Base-by-base conservation (phyloP, 768 basidiomycete species). In the Leccinum pellstonianum region DNA sequence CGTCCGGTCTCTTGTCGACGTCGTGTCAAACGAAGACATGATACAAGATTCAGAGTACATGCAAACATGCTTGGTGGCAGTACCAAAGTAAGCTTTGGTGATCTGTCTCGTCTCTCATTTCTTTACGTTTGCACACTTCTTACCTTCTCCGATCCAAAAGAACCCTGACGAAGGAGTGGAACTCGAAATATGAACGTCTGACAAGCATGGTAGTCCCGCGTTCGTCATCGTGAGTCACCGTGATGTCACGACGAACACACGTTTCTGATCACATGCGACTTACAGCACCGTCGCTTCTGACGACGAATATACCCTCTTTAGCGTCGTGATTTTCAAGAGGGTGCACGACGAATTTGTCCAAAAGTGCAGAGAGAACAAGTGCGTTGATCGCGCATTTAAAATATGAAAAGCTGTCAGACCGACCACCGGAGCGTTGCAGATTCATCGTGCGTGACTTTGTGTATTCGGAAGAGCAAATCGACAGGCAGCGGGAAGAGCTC, bases 361-460 rank as follows among this genome's bases (percentile, higher is more conserved):
- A 76, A 95, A 91, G 71, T 96, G 93, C 70, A 81, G 97, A 60
- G 97, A 98, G 73, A 88, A 93, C 74, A 98, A 96, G 94, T 96
- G 66, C 64, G 82, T 75, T 43, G 25, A 31, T 62, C 54, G 47
- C 12, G 19, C 50, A 35, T 53, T 53, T 25, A 19, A 21, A 21
- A 57, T 23, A 47, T 38, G 47, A 31, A 54, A 49, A 43, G 38
- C 15, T 27, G 21, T 58, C 51, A 57, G 37, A 48, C 41, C 52
- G 58, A 62, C 55, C 50, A 49, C 58, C 35, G 59, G 58, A 61
- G 37, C 56, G 17, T 51, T 56, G 53, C 57, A 97, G 95, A 70
- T 98, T 94, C 77, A 87, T 95, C 59, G 85, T 94, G 10, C 86
- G 97, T n/a, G 97, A 99, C 65, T 99, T 98, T 71, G 83, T 83